Base-by-base conservation (phyloP, 257 asterid species). In the Echium plantagineum region DNA sequence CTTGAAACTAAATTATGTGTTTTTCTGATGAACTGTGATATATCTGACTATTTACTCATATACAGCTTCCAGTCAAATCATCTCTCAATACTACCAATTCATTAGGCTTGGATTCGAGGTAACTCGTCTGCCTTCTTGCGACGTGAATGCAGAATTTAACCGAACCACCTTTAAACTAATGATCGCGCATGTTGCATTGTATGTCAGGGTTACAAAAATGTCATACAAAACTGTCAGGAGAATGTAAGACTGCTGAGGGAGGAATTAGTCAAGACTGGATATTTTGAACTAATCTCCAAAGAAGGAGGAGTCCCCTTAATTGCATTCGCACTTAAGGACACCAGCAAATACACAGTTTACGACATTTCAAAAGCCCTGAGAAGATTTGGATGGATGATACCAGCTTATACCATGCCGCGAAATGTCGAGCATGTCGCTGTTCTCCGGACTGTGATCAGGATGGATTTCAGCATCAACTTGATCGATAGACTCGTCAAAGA, bases 21-120 rank as follows among this genome's bases (percentile, higher is more conserved):
- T n/a, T n/a, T n/a, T n/a, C n/a, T n/a, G n/a, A n/a, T n/a, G n/a
- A n/a, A n/a, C n/a, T n/a, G n/a, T n/a, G n/a, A 26, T 26, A 26
- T 15, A 4, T 16, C 56, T 68, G 13, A 22, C 22, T 26, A 26
- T 64, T 62, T 58, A 30, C 58, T n/a, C 16, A 31, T 65, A 60
- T 63, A 66, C 89, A 86, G 93, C 87, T 38, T 80, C 94, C 57
- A 61, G 60, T 75, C 87, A 80, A 70, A 81, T 86, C 67, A 81
- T 86, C 67, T 80, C 85, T 15, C 94, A 86, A 69, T 86, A 86
- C 65, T 84, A 86, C 70, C 95, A 86, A 75, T 86, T 86, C 73
- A 84, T 86, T 49, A 76, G 95, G 59, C 95, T 86, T 66, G 95
- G 95, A 47, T 84, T 80, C 73, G 86, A 86, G 95, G 91, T 85